These are phyloP conservation scores for Gentiana straminea DNA, from an alignment of 257 asterid genomes.

Conservation along the genomic window DNA sequence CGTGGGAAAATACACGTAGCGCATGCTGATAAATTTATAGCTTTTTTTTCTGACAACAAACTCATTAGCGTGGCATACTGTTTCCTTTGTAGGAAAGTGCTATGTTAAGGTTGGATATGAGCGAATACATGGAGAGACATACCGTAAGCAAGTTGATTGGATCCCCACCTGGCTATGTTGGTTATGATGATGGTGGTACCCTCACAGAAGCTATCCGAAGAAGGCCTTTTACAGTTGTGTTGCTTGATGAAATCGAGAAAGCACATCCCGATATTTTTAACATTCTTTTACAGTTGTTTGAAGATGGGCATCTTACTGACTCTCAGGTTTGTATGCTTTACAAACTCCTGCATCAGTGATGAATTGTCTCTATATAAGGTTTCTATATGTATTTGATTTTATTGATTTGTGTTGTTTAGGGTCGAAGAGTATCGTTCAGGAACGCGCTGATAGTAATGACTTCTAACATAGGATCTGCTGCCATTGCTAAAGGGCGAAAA, in stretches of 20 bases:
- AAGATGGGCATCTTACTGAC: constrained; percentile 96
- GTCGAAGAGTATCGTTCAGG: constrained; percentile 95
- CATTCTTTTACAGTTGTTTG: constrained; percentile 89
- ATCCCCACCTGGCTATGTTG: constrained; percentile 96
- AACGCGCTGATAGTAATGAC: constrained; percentile 89
- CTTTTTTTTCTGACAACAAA: neutral
- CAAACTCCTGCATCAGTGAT: no score
- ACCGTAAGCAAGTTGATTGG: constrained; percentile 98
- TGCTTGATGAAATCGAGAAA: constrained; percentile 94
- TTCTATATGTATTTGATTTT: constrained; percentile 1
- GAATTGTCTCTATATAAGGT: no score
- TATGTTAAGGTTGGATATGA: constrained; percentile 97
- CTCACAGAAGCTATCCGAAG: constrained; percentile 94
- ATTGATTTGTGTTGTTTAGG: constrained; percentile 33
- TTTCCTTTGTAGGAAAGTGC: constrained; percentile 52
- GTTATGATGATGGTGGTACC: constrained; percentile 92
- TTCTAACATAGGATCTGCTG: constrained; percentile 83
- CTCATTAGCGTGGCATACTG: constrained; percentile 1
- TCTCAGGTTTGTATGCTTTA: constrained; percentile 58
- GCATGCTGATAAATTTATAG: no score
- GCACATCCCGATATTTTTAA: constrained; percentile 96
- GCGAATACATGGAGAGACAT: constrained; percentile 98
- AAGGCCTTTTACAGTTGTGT: constrained; percentile 82
- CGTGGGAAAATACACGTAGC: no score
- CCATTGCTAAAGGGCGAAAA: constrained; percentile 71